Base-by-base conservation (phyloP, 1,284 basidiomycete species). In the Malassezia cuniculi region DNA sequence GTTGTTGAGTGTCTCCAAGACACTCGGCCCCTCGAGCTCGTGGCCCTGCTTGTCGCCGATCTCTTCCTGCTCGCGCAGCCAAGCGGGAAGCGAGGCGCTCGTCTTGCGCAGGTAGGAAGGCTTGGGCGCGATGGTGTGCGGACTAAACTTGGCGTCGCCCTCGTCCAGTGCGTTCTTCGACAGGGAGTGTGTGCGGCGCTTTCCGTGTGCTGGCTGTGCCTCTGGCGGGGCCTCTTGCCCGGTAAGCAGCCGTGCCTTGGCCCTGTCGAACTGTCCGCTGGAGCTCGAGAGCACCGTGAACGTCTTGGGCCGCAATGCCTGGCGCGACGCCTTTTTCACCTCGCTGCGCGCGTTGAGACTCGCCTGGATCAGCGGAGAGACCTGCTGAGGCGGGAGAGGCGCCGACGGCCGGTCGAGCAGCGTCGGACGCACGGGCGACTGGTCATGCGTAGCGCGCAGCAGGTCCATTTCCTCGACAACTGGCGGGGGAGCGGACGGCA, bases 61-160 rank as follows among this genome's bases (percentile, higher is more conserved):
- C 40, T 56, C 54, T 27, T 66, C 60, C 36, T 66, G 63, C 47
- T 66, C 63, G 30, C 54, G 54, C 27, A 66, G 43, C 63, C 63
- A 66, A 4, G 53, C 48, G 2, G 63, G 63, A 20, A 66, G 31
- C 0, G 49, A 52, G 1, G 45, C 42, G 31, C 60, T 60, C 37
- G 45, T 48, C 24, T 48, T 49, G 16, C 46, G 29, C 16, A 54
- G 28, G 18, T 60, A 60, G 31, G 56, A 54, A 1, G 59, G 48
- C 33, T 53, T 57, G 21, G 59, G 59, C 20, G 53, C 55, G 5
- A 59, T 51, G 1, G 55, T 58, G 3, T 51, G 53, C 16, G 36
- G 50, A 29, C 37, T 38, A 7, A 43, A 44, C 29, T 45, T 44
- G 39, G 39, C 41, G 15, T 45, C 38, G 18, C 8, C 21, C 5